phyloP scores from a whole-genome alignment of 2,329 filamentous ascomycete species.

The Epichloe bromicola region DNA sequence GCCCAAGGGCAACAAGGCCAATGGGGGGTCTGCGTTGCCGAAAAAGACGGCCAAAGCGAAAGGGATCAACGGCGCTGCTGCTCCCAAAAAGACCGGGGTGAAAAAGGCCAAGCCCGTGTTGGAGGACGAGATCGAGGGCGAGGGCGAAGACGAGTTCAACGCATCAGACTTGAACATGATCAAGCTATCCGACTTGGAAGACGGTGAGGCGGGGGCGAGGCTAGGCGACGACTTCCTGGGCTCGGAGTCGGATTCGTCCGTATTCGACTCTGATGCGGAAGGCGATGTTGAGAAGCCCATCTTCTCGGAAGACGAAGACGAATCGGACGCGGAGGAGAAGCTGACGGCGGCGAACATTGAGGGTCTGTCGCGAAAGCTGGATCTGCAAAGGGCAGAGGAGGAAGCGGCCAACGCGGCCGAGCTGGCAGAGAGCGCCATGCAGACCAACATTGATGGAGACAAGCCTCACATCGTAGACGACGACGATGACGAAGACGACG shows the following conservation, averaged over 20 bases:
- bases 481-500: conserved; percentile 41
- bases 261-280: conserved; percentile 59
- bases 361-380: conserved; percentile 74
- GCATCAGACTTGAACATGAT: conserved; percentile 34
- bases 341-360: conserved; percentile 94
- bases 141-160: conserved; percentile 29
- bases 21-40: neutral
- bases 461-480: conserved; percentile 54
- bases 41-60: conserved; percentile 16
- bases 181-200: conserved; percentile 27
- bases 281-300: conserved; percentile 42
- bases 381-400: conserved; percentile 63
- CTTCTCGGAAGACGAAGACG: conserved; percentile 92
- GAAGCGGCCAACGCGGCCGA: conserved; percentile 76
- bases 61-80: conserved; percentile 3
- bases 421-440: conserved; percentile 69
- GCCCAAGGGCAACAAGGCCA: conserved; percentile 11
- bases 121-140: conserved; percentile 7
- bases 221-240: conserved; percentile 48
- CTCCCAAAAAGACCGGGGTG: conserved; percentile 7
- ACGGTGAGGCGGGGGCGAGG: conserved; percentile 19
- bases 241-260: conserved; percentile 42
- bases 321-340: conserved; percentile 77
- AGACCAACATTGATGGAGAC: conserved; percentile 85
- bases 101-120: conserved; percentile 23